Base-by-base conservation (phyloP, 192 early-diverging fungal species). In the Linderina pennispora region DNA sequence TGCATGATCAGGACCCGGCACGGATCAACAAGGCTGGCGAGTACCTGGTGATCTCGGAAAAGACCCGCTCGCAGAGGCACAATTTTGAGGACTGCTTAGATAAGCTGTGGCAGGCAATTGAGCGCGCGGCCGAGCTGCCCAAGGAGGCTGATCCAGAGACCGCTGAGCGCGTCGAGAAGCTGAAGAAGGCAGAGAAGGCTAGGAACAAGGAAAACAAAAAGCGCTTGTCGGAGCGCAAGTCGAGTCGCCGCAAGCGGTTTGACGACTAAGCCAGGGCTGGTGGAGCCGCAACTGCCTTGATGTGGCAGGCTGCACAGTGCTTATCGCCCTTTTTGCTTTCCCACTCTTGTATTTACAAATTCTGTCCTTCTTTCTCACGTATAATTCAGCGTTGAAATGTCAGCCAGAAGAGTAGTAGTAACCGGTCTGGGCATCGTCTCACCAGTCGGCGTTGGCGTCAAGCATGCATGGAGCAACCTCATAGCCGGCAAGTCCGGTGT, bases 351-450 rank as follows among this genome's bases (percentile, higher is more conserved):
- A n/a, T n/a, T n/a, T n/a, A n/a, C 15, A 14, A 14, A 26, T 26
- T 23, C 17, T 16, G 1, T 13, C 5, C 18, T 14, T 21, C 23
- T 23, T 23, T 23, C 23, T 41, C 15, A 3, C 11, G 6, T 8
- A 19, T 11, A 16, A 2, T 13, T 7, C 23, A 36, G 22, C 25
- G 15, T 11, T 15, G 8, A 23, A 22, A 62, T 69, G 58, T 23
- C 55, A 14, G 46, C 40, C 8, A 50, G 60, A 14, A 55, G 91
- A n/a, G 94, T 98, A 1, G 94, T 93, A 3, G 91, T 98, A 10
- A 98, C 94, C 15, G 94, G 94, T 4, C 76, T 98, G 4, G 94
- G 94, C 5, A 69, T 93, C 14, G 87, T 98, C 23, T 92, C 92
- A 15, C 94, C 94, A 2, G 75, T 98, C 13, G 92, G 85, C 36